Percentiles rank a stretch among this genome's conserved stretches.
These are phyloP conservation scores for Cercospora nicotianae DNA, from an alignment of 2,329 filamentous ascomycete genomes.

Conservation along the genomic window DNA sequence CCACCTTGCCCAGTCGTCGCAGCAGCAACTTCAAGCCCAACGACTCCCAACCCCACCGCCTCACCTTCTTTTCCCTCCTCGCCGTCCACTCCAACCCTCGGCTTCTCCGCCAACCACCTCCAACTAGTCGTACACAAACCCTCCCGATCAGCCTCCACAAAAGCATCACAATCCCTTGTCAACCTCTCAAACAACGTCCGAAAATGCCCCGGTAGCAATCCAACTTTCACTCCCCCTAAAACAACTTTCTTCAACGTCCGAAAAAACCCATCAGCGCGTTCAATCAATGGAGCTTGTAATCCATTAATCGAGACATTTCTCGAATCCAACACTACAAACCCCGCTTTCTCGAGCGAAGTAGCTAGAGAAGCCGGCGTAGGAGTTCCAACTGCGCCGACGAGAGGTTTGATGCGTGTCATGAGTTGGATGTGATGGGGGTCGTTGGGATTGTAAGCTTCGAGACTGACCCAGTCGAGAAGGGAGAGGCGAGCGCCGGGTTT, in stretches of 20 bases:
- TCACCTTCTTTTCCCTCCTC: too few relatives aligned
- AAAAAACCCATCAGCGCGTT: conserved; percentile 33
- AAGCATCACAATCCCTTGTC: conserved; percentile 33
- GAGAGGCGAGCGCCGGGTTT: conserved; percentile 33
- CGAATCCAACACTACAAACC: conserved; percentile 29
- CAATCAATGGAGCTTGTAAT: conserved; percentile 34
- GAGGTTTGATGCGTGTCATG: conserved; percentile 34
- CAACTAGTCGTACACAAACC: conserved; percentile 34
- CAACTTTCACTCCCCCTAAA: conserved; percentile 26
- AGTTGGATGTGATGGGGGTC: conserved; percentile 28
- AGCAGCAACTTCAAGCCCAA: background rate
- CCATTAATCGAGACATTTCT: conserved; percentile 32
- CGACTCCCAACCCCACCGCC: background rate
- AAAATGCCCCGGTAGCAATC: conserved; percentile 34
- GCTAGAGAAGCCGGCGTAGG: conserved; percentile 32
- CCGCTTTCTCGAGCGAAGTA: conserved; percentile 27
- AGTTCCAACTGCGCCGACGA: conserved; percentile 36
- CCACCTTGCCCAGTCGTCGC: background rate
- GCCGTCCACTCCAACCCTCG: background rate
- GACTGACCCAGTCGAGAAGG: conserved; percentile 34
- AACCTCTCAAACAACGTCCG: conserved; percentile 32
- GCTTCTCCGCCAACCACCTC: conserved; percentile 36
- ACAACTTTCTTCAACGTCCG: conserved; percentile 21
- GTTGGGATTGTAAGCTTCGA: conserved; percentile 30
- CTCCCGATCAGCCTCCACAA: conserved; percentile 32